Percentiles rank a stretch among this genome's conserved stretches.
These are phyloP conservation scores for Trichaptum fuscoviolaceum DNA, from an alignment of 768 basidiomycete species.

Conservation along the genomic window DNA sequence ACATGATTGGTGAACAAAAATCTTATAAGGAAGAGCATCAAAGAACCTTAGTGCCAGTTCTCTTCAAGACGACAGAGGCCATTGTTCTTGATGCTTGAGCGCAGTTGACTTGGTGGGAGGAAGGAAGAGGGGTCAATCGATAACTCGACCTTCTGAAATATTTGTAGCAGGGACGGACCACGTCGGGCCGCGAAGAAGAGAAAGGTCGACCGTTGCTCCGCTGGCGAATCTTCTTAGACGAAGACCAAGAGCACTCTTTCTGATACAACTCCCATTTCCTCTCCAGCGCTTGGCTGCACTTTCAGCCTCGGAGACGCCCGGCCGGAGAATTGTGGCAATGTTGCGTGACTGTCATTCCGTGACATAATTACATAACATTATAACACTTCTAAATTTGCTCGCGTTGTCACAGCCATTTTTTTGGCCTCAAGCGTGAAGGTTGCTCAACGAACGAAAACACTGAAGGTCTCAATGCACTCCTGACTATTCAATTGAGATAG, in stretches of 20 bases:
- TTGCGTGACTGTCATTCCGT: not conserved
- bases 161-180: not conserved
- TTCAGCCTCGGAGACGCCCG: not conserved
- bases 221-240: constrained; percentile 1
- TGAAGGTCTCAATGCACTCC: not conserved
- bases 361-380: not conserved
- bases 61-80: constrained; percentile 49
- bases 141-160: constrained; percentile 9
- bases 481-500: not conserved
- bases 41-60: constrained; percentile 54
- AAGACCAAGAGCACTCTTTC: not conserved
- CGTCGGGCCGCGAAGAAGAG: not conserved
- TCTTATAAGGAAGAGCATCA: constrained; percentile 5
- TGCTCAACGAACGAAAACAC: not conserved
- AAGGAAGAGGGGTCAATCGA: constrained; percentile 13
- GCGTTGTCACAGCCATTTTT: not conserved
- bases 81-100: constrained; percentile 26
- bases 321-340: not conserved
- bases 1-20: constrained; percentile 6
- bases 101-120: constrained; percentile 13
- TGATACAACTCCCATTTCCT: too few species aligned
- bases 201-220: not conserved
- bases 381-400: not conserved
- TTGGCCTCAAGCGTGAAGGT: not conserved
- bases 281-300: not conserved